These are phyloP conservation scores for Fusarium sp. DNA, from an alignment of 2,329 filamentous ascomycete genomes.

Conservation along the genomic window DNA sequence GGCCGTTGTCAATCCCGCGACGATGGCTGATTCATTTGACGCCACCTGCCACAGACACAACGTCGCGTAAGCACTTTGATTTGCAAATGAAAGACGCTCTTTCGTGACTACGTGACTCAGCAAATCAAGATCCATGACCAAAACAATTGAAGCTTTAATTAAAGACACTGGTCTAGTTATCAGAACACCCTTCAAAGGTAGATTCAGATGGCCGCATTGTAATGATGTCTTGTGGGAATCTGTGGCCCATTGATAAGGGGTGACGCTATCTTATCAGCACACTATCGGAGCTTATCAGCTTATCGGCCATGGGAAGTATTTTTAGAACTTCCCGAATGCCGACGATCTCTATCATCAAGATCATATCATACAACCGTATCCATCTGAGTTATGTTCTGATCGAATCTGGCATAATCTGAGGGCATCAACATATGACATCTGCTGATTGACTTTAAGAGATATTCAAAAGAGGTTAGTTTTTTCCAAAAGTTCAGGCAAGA, in stretches of 20 bases:
- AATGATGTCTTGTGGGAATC: not conserved
- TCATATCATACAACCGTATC: not conserved
- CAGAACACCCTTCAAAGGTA: accelerated
- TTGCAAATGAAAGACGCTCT: accelerated
- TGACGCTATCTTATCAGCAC: not conserved
- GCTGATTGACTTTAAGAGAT: not conserved
- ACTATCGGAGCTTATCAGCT: not conserved
- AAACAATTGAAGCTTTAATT: accelerated
- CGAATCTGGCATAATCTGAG: not conserved
- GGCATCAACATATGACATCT: not conserved
- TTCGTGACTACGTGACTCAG: accelerated
- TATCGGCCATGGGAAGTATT: not conserved
- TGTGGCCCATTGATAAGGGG: not conserved
- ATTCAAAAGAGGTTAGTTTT: not conserved
- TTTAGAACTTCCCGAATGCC: not conserved
- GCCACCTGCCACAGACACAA: too few relatives aligned
- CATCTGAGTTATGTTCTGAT: not conserved
- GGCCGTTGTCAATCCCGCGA: too few relatives aligned
- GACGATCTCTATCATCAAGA: not conserved
- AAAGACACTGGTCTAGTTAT: too few relatives aligned
- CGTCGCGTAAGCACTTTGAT: too few relatives aligned
- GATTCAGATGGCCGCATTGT: not conserved
- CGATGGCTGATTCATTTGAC: too few relatives aligned
- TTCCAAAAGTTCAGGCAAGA: accelerated
- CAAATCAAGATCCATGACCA: accelerated